phyloP scores from a whole-genome alignment of 2,329 filamentous ascomycete species.

The Colletotrichum cereale region DNA sequence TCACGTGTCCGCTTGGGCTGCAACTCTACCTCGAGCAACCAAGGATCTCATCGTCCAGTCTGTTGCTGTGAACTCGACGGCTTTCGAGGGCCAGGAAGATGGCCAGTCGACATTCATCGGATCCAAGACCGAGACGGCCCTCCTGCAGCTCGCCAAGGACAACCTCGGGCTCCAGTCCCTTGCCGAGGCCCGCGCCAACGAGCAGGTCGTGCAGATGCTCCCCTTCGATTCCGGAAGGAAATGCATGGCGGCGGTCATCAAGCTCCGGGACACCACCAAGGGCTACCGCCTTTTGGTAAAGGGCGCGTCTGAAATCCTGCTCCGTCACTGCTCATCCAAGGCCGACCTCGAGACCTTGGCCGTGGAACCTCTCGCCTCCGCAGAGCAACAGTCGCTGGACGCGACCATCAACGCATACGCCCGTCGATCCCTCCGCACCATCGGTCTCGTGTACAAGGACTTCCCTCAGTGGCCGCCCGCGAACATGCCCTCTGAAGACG shows the following conservation, averaged over 20 bases:
- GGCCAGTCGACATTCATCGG: slow-evolving; percentile 74
- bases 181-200: slow-evolving; percentile 72
- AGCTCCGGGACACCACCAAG: slow-evolving; percentile 63
- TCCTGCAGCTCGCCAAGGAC: slow-evolving; percentile 77
- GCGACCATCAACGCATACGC: slow-evolving; percentile 54
- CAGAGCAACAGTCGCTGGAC: slow-evolving; percentile 14
- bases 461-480: slow-evolving; percentile 56
- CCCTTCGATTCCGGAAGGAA: slow-evolving; percentile 61
- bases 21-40: slow-evolving; percentile 40
- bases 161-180: slow-evolving; percentile 74
- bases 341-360: slow-evolving; percentile 41
- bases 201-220: slow-evolving; percentile 59
- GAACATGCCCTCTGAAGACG: slow-evolving; percentile 68
- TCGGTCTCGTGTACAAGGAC: slow-evolving; percentile 55
- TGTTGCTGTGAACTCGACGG: slow-evolving; percentile 76
- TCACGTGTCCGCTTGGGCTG: slow-evolving; percentile 1
- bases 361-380: slow-evolving; percentile 1
- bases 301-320: slow-evolving; percentile 64
- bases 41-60: slow-evolving; percentile 66
- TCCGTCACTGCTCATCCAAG: slow-evolving; percentile 54
- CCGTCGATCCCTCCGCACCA: slow-evolving; percentile 54
- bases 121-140: slow-evolving; percentile 82
- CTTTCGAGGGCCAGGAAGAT: slow-evolving; percentile 74
- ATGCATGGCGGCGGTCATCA: slow-evolving; percentile 74
- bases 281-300: slow-evolving; percentile 69